A percentile compares a stretch with the other conserved stretches of the same genome.
Evolutionary conservation across 2,329 filamentous ascomycete genomes (phyloP).

Genomic region (Verruconis gallopava): DNA sequence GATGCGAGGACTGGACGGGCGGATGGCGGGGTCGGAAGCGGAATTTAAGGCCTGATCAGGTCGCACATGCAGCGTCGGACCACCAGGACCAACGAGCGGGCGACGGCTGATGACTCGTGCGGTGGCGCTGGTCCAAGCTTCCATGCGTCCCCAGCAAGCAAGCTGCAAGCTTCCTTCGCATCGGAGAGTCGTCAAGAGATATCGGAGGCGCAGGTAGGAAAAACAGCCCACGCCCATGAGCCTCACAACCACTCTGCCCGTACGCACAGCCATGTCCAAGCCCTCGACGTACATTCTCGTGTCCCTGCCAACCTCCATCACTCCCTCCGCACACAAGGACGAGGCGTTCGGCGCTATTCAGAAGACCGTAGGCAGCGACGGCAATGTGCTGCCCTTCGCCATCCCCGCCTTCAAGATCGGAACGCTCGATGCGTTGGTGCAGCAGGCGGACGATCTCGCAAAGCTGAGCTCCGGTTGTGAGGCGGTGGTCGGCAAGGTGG

Average conservation of each 20-base stretch:
- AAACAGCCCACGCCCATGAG: too few species aligned
- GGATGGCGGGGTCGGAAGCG: too few species aligned
- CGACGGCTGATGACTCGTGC: too few species aligned
- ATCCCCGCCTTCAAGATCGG: slow-evolving; percentile 97
- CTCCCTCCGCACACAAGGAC: slow-evolving; percentile 65
- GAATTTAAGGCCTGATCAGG: too few species aligned
- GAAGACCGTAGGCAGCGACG: slow-evolving; percentile 58
- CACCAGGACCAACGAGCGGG: too few species aligned
- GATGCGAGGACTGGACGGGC: background rate
- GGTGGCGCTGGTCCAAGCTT: too few species aligned
- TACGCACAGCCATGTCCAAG: slow-evolving; percentile 25
- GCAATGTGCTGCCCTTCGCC: slow-evolving; percentile 64
- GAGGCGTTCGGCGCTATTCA: slow-evolving; percentile 69
- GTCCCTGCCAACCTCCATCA: slow-evolving; percentile 78
- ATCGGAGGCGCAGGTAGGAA: too few species aligned
- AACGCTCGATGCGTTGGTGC: slow-evolving; percentile 84
- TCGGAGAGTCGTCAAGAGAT: too few species aligned
- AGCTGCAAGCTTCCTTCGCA: too few species aligned
- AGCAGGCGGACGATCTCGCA: slow-evolving; percentile 86
- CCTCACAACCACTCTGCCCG: background rate
- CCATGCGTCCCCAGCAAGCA: too few species aligned
- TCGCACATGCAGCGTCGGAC: too few species aligned
- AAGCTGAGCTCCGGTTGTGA: slow-evolving; percentile 77
- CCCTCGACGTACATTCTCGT: slow-evolving; percentile 65
- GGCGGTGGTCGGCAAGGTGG: slow-evolving; percentile 74